Evolutionary conservation across 805 yeast genomes (phyloP).

Genomic region (Priceomyces castillae): DNA sequence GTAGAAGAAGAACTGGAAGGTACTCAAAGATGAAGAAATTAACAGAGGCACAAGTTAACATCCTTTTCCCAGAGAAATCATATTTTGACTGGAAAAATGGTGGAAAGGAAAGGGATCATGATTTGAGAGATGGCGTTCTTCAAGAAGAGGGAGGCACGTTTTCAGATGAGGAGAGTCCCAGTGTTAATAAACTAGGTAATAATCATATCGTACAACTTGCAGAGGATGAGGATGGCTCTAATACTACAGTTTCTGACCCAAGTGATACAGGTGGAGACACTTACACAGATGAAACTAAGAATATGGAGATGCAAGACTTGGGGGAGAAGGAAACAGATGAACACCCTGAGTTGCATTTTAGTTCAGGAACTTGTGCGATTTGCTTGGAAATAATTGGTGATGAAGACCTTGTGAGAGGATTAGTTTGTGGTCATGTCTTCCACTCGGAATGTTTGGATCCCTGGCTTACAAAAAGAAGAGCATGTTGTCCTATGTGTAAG

Average conservation of each 20-base stretch:
- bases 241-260: neutral
- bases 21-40: constrained; percentile 49
- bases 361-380: constrained; percentile 74
- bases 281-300: neutral
- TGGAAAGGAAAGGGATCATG: constrained; percentile 52
- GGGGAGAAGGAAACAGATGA: neutral
- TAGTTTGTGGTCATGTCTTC: constrained; percentile 80
- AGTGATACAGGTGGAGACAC: constrained; percentile 1
- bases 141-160: constrained; percentile 28
- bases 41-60: constrained; percentile 56
- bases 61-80: constrained; percentile 55
- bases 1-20: constrained; percentile 39
- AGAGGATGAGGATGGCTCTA: neutral
- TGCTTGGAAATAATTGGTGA: constrained; percentile 67
- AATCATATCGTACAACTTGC: neutral
- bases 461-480: constrained; percentile 72
- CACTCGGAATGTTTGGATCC: constrained; percentile 79
- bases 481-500: constrained; percentile 84
- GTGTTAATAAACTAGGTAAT: constrained; percentile 4
- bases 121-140: constrained; percentile 43
- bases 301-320: constrained; percentile 7
- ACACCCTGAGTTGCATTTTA: constrained; percentile 38
- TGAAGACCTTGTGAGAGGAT: constrained; percentile 64
- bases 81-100: constrained; percentile 61
- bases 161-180: neutral